Percentiles rank a stretch among this genome's conserved stretches.
These are phyloP conservation scores for Ophiostoma ulmi DNA, from an alignment of 2,329 filamentous ascomycete species.

Conservation along the genomic window DNA sequence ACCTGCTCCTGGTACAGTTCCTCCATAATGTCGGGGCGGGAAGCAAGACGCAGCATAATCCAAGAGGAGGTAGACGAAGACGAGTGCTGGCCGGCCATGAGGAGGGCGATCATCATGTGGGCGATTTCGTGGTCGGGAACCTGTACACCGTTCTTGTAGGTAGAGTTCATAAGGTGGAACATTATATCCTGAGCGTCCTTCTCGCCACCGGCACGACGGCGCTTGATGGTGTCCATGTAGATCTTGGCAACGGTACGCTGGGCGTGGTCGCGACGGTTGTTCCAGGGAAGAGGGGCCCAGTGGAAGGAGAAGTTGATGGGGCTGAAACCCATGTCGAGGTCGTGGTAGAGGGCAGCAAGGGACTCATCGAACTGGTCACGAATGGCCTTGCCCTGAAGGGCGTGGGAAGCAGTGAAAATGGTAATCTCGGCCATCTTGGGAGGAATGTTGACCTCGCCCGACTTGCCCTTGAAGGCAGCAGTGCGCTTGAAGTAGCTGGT, in stretches of 20 bases:
- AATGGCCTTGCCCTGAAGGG: constrained; percentile 71
- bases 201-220: constrained; percentile 49
- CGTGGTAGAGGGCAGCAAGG: constrained; percentile 72
- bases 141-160: constrained; percentile 66
- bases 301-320: constrained; percentile 80
- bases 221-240: constrained; percentile 66
- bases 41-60: constrained; percentile 70
- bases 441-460: constrained; percentile 59
- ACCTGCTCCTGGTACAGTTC: constrained; percentile 75
- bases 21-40: constrained; percentile 63
- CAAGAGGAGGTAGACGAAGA: constrained; percentile 72
- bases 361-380: constrained; percentile 64
- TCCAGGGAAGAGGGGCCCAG: constrained; percentile 72
- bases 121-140: constrained; percentile 72
- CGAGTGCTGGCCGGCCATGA: constrained; percentile 81
- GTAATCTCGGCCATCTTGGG: constrained; percentile 70
- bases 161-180: constrained; percentile 69
- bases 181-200: constrained; percentile 63
- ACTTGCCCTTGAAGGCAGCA: constrained; percentile 53
- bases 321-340: constrained; percentile 72
- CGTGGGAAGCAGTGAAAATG: constrained; percentile 72
- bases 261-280: constrained; percentile 65
- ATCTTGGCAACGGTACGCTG: constrained; percentile 71
- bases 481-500: constrained; percentile 56
- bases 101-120: constrained; percentile 79